Evolutionary conservation across 2,329 filamentous ascomycete species (phyloP), one percentile per base, ranked within the genome.

Genomic region (Hawksworthiomyces lignivorus): DNA sequence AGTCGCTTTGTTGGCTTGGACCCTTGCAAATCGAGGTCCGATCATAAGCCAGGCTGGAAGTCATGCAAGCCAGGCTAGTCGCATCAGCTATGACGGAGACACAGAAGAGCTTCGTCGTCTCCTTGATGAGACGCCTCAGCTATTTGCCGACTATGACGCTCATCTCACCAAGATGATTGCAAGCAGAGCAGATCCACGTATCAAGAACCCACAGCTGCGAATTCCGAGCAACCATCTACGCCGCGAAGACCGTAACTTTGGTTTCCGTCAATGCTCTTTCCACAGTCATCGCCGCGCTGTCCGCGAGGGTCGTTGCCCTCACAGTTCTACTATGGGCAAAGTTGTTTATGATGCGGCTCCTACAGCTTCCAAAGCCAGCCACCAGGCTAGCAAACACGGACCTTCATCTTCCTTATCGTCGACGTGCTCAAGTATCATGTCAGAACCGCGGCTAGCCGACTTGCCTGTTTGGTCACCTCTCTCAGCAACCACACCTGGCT

Each of bases 201-300:
- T 74, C 60, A 79, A 79, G 65, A 78, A 78, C 60, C 75, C 75
- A 12, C 74, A 77, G 58, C 68, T 78, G 18, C 66, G 75, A 47
- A 68, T 79, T 39, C 70, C 72, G 12, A 70, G 68, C 48, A 78
- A 78, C 61, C 62, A 63, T 42, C 62, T 78, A 18, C 64, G 68
- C 47, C 75, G 69, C 56, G 73, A 75, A 34, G 70, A 77, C 59
- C 70, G 74, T 27, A 63, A 70, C 39, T 77, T 77, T 52, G 75
- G 74, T n/a, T 79, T 77, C 55, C 65, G 75, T 19, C 71, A 75
- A 56, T 79, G 75, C 55, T 75, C 73, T 11, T 79, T 79, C 51
- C 75, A 79, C 55, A 75, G 70, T 28, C 75, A 79, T 52, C 65
- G 75, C 17, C 66, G 70, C 5, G 58, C 63, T 7, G 71, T 76